A percentile compares a stretch with the other conserved stretches of the same genome.
These are phyloP conservation scores for Obelidium mucronatum DNA, from an alignment of 192 early-diverging fungal species.

Conservation along the genomic window DNA sequence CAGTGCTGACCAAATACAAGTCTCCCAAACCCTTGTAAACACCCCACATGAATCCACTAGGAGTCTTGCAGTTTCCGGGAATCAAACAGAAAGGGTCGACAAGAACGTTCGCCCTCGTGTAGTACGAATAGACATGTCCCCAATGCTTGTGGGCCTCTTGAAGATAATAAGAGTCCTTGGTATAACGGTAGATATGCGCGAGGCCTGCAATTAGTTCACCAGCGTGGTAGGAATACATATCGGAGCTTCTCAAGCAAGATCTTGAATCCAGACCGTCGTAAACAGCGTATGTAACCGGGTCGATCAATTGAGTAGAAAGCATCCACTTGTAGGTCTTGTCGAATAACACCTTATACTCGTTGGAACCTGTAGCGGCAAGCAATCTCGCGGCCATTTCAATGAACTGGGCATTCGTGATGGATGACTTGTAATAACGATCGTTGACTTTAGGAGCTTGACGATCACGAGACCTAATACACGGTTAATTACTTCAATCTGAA, in stretches of 20 bases:
- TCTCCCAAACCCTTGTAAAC: constrained; percentile 26
- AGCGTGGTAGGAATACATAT: constrained; percentile 24
- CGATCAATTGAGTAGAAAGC: constrained; percentile 13
- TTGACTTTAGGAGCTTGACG: constrained; percentile 6
- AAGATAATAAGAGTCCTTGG: constrained; percentile 15
- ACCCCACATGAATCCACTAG: constrained; percentile 29
- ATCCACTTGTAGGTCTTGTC: constrained; percentile 46
- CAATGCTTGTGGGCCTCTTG: constrained; percentile 10
- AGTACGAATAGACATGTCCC: not conserved
- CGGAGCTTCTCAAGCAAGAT: not conserved
- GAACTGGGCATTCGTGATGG: constrained; percentile 54
- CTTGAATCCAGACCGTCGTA: constrained; percentile 27
- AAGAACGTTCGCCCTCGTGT: not conserved
- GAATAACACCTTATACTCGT: constrained; percentile 21
- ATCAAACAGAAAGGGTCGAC: not conserved
- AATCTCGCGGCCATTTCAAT: constrained; percentile 48
- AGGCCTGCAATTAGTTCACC: constrained; percentile 37
- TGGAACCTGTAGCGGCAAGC: constrained; percentile 33
- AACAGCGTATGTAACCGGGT: constrained; percentile 10
- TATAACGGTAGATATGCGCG: constrained; percentile 20
- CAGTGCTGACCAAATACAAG: constrained; percentile 20
- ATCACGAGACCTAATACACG: constrained; percentile 33
- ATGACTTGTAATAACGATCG: constrained; percentile 48
- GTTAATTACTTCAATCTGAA: not conserved
- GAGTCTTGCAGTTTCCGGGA: not conserved